Conservation (phyloP, 2,329 filamentous ascomycete species). For the Xylaria sp. region DNA sequence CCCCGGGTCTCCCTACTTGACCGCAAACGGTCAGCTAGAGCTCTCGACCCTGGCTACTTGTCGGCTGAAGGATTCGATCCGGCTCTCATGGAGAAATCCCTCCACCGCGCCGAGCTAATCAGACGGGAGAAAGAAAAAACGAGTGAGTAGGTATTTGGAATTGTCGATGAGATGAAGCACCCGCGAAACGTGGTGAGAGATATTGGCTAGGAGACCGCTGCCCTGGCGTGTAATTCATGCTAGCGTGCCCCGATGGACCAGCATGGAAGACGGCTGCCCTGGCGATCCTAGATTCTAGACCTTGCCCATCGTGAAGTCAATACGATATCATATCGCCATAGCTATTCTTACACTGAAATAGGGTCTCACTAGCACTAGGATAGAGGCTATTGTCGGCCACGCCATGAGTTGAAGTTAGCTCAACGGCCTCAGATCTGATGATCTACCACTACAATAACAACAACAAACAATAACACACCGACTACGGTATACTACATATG, state of each 20-base stretch:
- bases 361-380: not conserved
- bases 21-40: slow-evolving; percentile 28
- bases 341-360: slow-evolving; percentile 8
- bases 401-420: not conserved
- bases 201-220: slow-evolving; percentile 8
- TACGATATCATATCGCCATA: slow-evolving; percentile 4
- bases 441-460: not conserved
- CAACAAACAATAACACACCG: not conserved
- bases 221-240: slow-evolving; percentile 28
- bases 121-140: not conserved
- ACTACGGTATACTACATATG: not conserved
- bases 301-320: not conserved
- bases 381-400: slow-evolving; percentile 1
- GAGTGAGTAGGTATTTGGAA: slow-evolving; percentile 35
- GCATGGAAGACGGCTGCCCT: slow-evolving; percentile 29
- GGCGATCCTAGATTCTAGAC: slow-evolving; percentile 38
- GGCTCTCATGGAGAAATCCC: slow-evolving; percentile 31
- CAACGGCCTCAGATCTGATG: not conserved
- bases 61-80: slow-evolving; percentile 38
- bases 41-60: slow-evolving; percentile 29
- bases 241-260: slow-evolving; percentile 20
- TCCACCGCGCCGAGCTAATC: slow-evolving; percentile 27
- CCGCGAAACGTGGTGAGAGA: slow-evolving; percentile 37
- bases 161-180: slow-evolving; percentile 29
- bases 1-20: slow-evolving; percentile 17